Evolutionary conservation across 306 rosid species (phyloP).

Genomic region (Senna tora): DNA sequence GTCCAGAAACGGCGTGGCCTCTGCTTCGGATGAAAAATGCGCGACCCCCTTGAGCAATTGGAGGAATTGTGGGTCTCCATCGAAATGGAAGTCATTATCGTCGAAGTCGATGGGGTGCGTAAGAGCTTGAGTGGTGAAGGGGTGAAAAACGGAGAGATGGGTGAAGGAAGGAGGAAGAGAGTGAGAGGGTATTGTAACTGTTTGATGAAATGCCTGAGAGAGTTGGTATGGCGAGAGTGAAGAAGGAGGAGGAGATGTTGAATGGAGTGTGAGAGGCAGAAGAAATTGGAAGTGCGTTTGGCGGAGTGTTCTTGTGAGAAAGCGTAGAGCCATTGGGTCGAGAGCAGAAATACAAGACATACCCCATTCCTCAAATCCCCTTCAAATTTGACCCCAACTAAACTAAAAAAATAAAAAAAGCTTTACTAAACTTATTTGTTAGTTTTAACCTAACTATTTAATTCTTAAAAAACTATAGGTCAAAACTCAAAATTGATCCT

Average conservation of each 20-base stretch:
- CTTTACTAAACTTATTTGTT: no score
- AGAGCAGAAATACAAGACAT: not conserved
- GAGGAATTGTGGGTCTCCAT: slow-evolving; percentile 42
- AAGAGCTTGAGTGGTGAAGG: slow-evolving; percentile 37
- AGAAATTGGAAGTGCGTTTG: slow-evolving; percentile 34
- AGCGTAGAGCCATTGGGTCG: slow-evolving; percentile 54
- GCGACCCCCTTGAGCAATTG: slow-evolving; percentile 47
- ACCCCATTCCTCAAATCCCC: no score
- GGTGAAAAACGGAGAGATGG: slow-evolving; percentile 40
- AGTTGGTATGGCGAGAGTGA: not conserved
- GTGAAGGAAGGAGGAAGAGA: slow-evolving; percentile 13
- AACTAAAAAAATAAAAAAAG: no score
- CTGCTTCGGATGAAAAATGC: slow-evolving; percentile 54
- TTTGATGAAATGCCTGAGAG: slow-evolving; percentile 69
- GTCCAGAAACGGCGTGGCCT: slow-evolving; percentile 51
- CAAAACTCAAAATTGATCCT: no score
- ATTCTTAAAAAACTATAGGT: no score
- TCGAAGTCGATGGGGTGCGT: slow-evolving; percentile 40
- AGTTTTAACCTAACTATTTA: no score
- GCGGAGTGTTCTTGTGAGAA: slow-evolving; percentile 44
- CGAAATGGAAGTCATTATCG: slow-evolving; percentile 29
- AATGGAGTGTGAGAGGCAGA: slow-evolving; percentile 13
- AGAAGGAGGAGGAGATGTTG: not conserved
- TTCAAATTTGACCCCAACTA: not conserved
- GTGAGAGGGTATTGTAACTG: slow-evolving; percentile 46